phyloP scores from a whole-genome alignment of 805 yeast species.

The Yamadazyma takamatsuzukensis region DNA sequence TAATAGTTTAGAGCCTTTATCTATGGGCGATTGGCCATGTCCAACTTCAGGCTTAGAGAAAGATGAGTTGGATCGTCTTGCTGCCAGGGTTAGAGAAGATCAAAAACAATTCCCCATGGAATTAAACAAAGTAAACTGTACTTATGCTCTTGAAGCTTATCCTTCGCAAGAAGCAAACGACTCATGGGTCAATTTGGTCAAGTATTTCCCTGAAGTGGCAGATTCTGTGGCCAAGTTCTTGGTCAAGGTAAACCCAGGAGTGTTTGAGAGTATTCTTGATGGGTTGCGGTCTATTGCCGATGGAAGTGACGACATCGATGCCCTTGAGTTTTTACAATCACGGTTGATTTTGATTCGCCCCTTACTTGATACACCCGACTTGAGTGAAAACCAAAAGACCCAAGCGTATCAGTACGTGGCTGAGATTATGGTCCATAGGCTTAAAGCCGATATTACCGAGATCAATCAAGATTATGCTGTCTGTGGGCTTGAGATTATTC shows the following conservation, averaged over 20 bases:
- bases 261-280: not conserved
- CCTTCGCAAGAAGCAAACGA: not conserved
- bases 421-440: conserved; percentile 5
- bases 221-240: conserved; percentile 4
- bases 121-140: conserved; percentile 2
- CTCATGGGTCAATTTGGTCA: conserved; percentile 10
- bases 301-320: not conserved
- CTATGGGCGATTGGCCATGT: conserved; percentile 14
- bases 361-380: conserved; percentile 2
- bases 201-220: conserved; percentile 4
- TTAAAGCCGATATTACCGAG: conserved; percentile 9
- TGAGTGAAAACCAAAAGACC: not conserved
- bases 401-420: conserved; percentile 1
- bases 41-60: conserved; percentile 7
- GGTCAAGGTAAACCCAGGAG: not conserved
- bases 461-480: conserved; percentile 54
- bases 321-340: not conserved
- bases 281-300: not conserved
- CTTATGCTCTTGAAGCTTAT: not conserved
- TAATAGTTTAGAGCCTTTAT: conserved; percentile 5
- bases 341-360: conserved; percentile 3
- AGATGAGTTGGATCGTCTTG: conserved; percentile 6
- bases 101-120: conserved; percentile 2
- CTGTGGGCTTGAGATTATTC: conserved; percentile 52
- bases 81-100: conserved; percentile 3